phyloP scores from a whole-genome alignment of 208 protist genomes.

The Trypanosoma congolense region DNA sequence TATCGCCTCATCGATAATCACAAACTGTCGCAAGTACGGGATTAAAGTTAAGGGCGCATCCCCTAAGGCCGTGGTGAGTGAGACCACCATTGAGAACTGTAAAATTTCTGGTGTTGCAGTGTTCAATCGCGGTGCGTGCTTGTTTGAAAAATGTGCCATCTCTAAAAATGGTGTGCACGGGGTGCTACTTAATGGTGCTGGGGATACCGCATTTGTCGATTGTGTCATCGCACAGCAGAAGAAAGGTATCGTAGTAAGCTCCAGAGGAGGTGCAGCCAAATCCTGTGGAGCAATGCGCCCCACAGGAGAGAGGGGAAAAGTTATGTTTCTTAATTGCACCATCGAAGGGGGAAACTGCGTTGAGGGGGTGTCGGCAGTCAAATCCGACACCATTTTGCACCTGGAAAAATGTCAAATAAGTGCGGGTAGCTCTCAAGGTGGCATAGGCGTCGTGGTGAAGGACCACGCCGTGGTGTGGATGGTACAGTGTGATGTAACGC shows the following conservation, averaged over 20 bases:
- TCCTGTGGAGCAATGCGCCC: no score
- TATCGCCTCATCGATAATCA: slow-evolving; percentile 9
- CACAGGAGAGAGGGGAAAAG: not conserved
- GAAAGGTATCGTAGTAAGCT: slow-evolving; percentile 1
- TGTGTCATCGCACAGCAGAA: slow-evolving; percentile 15
- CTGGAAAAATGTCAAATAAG: slow-evolving; percentile 16
- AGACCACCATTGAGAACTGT: slow-evolving; percentile 17
- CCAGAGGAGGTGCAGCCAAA: not conserved
- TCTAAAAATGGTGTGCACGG: slow-evolving; percentile 7
- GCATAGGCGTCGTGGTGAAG: slow-evolving; percentile 18
- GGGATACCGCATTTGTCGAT: slow-evolving; percentile 15
- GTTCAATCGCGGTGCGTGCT: slow-evolving; percentile 5
- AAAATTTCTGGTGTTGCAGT: slow-evolving; percentile 23
- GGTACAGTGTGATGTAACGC: slow-evolving; percentile 12
- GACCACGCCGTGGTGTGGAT: slow-evolving; percentile 6
- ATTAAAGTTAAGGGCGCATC: slow-evolving; percentile 23
- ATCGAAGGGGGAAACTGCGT: slow-evolving; percentile 17
- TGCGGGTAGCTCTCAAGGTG: slow-evolving; percentile 6
- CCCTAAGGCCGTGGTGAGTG: slow-evolving; percentile 8
- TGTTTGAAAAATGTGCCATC: slow-evolving; percentile 22
- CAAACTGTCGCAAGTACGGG: slow-evolving; percentile 19
- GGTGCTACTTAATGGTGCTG: slow-evolving; percentile 8
- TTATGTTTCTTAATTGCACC: slow-evolving; percentile 17
- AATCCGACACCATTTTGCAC: not conserved
- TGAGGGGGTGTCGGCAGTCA: slow-evolving; percentile 6